Conservation (phyloP, 169 alveolate genomes). For the Plasmodium gallinaceum region DNA sequence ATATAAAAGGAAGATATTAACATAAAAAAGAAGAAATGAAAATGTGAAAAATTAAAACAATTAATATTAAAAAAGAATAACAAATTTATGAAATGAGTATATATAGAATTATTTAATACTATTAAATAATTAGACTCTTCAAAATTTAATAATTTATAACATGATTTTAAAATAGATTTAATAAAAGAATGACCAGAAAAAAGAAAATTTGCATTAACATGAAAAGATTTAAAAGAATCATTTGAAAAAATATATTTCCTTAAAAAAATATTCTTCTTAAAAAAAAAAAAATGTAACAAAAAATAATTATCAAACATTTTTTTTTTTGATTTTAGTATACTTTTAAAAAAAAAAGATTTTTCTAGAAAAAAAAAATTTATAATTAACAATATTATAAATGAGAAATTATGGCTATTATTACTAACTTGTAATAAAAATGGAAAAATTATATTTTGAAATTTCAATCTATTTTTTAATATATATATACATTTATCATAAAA, state of each 20-base stretch:
- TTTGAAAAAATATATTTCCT: slow-evolving; percentile 24
- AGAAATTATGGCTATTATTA: slow-evolving; percentile 10
- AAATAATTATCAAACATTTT: slow-evolving; percentile 11
- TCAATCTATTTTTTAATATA: neutral
- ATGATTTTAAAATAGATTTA: slow-evolving; percentile 16
- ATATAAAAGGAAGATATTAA: slow-evolving; percentile 61
- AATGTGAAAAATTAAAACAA: slow-evolving; percentile 16
- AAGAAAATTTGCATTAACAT: slow-evolving; percentile 18
- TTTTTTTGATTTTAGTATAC: neutral
- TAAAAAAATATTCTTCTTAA: slow-evolving; percentile 31
- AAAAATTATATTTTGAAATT: slow-evolving; percentile 19
- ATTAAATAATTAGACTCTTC: slow-evolving; percentile 15
- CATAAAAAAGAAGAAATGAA: slow-evolving; percentile 52
- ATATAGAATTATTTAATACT: slow-evolving; percentile 39
- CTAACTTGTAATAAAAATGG: slow-evolving; percentile 13
- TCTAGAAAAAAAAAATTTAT: slow-evolving; percentile 40
- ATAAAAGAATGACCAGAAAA: slow-evolving; percentile 24
- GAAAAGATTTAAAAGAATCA: slow-evolving; percentile 27
- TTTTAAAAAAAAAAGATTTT: slow-evolving; percentile 42
- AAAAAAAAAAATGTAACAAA: slow-evolving; percentile 32
- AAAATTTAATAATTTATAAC: slow-evolving; percentile 44
- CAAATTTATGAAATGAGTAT: slow-evolving; percentile 50
- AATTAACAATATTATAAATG: slow-evolving; percentile 18
- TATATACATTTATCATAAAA: slow-evolving; percentile 2
- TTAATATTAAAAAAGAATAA: slow-evolving; percentile 13